Evolutionary conservation across 495 filamentous ascomycete species (phyloP), one percentile per base, ranked within the genome.

Genomic region (Tuber melanosporum): DNA sequence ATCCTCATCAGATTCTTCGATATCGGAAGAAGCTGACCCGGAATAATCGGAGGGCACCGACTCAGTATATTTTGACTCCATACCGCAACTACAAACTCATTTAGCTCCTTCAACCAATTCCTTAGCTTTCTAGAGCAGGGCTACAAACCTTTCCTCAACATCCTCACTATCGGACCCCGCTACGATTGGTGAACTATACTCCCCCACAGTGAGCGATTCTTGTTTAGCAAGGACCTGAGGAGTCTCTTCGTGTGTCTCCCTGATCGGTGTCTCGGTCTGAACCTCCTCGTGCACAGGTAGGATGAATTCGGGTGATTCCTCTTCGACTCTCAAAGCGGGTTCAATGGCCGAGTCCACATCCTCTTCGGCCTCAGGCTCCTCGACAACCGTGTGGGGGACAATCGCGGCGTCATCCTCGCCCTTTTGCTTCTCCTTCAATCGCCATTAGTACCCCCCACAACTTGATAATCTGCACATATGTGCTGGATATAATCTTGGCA

Each of bases 11-110:
- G 79, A 77, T 44, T 80, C 78, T n/a, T 52, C 78, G 43, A 76
- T 80, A 70, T 80, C 78, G 22, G 78, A 79, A 15, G 76, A 80
- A 45, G 71, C 72, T 32, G 76, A 66, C 26, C 32, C 57, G 12
- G 57, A 66, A 66, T 66, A 66, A 66, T 66, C 57, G 42, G 76
- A 80, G 66, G 71, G 73, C 14, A 57, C 52, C 22, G 78, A 80
- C 71, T 80, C 79, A 41, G 77, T 76, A 73, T 74, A 76, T 62
- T 79, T 74, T 20, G 78, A 80, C 66, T 80, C 78, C 46, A 78
- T 76, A 19, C 22, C 47, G 71, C 66, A 76, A 17, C 46, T 71
- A 45, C 73, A 80, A 78, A 80, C 73, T 41, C 75, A 70, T 22
- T 80, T 80, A 57, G 75, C n/a, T 47, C 74, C 45, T 41, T 78